phyloP scores from a whole-genome alignment of 371 early-diverging fungal species.

The Coemansia sp. region DNA sequence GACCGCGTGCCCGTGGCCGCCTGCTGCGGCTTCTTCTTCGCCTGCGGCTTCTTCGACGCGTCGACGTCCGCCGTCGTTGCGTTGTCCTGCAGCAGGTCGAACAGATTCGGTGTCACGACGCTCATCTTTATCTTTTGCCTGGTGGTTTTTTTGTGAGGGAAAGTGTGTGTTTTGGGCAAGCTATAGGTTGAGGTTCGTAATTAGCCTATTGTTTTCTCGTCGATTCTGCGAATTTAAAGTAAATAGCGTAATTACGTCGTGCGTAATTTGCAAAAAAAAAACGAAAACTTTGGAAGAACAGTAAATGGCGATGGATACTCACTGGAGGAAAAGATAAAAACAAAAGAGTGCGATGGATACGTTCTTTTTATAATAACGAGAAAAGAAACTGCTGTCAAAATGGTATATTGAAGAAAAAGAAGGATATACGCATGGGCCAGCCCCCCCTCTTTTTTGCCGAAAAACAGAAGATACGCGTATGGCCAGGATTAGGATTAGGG shows the following conservation, averaged over 20 bases:
- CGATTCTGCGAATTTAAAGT: not conserved
- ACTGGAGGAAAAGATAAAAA: not conserved
- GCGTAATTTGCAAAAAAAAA: too few relatives aligned
- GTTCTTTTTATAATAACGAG: not conserved
- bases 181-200: not conserved
- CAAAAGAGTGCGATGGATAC: constrained; percentile 21
- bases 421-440: not conserved
- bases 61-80: constrained; percentile 26
- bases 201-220: not conserved
- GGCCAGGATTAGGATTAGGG: not conserved
- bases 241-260: too few relatives aligned
- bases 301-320: constrained; percentile 6
- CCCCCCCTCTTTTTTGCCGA: not conserved
- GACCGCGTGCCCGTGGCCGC: constrained; percentile 3
- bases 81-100: constrained; percentile 42
- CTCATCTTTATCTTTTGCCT: constrained; percentile 16
- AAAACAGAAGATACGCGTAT: not conserved
- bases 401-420: not conserved
- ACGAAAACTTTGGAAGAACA: too few relatives aligned
- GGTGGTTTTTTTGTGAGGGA: not conserved
- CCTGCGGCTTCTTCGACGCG: constrained; percentile 21
- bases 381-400: not conserved
- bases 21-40: constrained; percentile 18
- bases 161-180: too few relatives aligned
- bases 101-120: constrained; percentile 44